phyloP scores from a whole-genome alignment of 371 early-diverging fungal genomes.

The Mortierella sp. region DNA sequence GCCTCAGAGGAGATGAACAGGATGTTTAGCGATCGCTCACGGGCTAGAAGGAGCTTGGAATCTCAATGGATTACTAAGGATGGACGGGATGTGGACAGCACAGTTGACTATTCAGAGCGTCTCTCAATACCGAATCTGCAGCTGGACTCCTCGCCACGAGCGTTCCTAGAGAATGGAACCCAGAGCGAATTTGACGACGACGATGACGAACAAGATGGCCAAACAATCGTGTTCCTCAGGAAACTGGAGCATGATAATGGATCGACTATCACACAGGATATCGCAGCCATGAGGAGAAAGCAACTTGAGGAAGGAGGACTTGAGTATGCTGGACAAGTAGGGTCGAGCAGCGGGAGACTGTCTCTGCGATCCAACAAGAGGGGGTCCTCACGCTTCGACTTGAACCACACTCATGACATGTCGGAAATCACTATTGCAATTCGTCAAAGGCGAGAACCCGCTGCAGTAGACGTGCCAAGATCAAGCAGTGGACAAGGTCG shows the following conservation, averaged over 20 bases:
- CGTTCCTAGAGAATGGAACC: constrained; percentile 21
- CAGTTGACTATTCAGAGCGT: constrained; percentile 18
- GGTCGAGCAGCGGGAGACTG: neutral
- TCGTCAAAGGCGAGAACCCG: constrained; percentile 8
- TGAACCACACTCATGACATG: constrained; percentile 6
- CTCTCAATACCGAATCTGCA: constrained; percentile 23
- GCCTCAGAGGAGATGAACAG: constrained; percentile 44
- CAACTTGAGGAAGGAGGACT: constrained; percentile 8
- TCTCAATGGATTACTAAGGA: constrained; percentile 30
- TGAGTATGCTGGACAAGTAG: neutral
- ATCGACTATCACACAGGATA: constrained; percentile 41
- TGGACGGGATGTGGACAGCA: constrained; percentile 11
- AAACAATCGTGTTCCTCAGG: constrained; percentile 16
- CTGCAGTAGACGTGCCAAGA: neutral
- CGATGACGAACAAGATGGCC: constrained; percentile 5
- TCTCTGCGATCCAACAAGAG: constrained; percentile 11
- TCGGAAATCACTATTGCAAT: constrained; percentile 28
- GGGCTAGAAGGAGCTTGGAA: constrained; percentile 20
- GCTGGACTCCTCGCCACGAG: constrained; percentile 5
- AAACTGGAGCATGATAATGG: constrained; percentile 14
- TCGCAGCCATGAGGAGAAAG: constrained; percentile 24
- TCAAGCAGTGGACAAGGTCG: constrained; percentile 6
- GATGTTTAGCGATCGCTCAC: constrained; percentile 42
- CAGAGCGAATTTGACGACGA: constrained; percentile 19
- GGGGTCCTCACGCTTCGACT: constrained; percentile 8